Base-by-base conservation (phyloP, 495 filamentous ascomycete species). In the Aspergillus diversus region DNA sequence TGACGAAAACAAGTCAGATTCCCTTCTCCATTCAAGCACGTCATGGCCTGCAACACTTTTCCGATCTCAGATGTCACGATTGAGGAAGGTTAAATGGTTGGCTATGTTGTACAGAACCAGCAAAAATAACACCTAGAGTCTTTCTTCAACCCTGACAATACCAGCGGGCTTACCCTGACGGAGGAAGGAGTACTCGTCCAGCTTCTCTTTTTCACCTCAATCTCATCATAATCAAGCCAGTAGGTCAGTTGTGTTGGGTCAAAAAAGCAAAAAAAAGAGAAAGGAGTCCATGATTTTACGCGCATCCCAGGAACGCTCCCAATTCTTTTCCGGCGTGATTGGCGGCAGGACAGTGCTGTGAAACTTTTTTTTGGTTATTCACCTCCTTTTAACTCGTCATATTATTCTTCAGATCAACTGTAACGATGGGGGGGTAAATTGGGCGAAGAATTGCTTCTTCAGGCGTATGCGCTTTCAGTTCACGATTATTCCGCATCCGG, bases 1-100 rank as follows among this genome's bases (percentile, higher is more conserved):
- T 21, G 15, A n/a, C 46, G 15, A 17, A 49, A 49, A 49, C 46
- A 49, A 16, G 46, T 21, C 21, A 27, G 13, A 9, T 4, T 27
- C 16, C n/a, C 1, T 62, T 43, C 33, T 43, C 51, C 39, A 42
- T 49, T 55, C 59, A 9, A 55, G 46, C 59, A 62, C 64, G 64
- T 66, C 64, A 65, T 65, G 50, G 46, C 16, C 47, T 31, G n/a
- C 47, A 27, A 17, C 47, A 50, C 16, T 50, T 17, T 50, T 50
- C 5, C 11, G 16, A 50, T 50, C 27, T 54, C 5, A 43, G 16
- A 50, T 50, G 51, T 54, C 27, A 54, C 5, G 51, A 54, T 17
- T 43, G 47, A 12, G 47, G 21, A 31, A 27, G 47, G n/a, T 9
- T 34, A 32, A 34, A 54, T 54, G 51, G 32, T 54, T 33, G 27